Evolutionary conservation across 2,329 filamentous ascomycete genomes (phyloP), one percentile per base, ranked within the genome.

Genomic region (Lachnellula subtilissima): DNA sequence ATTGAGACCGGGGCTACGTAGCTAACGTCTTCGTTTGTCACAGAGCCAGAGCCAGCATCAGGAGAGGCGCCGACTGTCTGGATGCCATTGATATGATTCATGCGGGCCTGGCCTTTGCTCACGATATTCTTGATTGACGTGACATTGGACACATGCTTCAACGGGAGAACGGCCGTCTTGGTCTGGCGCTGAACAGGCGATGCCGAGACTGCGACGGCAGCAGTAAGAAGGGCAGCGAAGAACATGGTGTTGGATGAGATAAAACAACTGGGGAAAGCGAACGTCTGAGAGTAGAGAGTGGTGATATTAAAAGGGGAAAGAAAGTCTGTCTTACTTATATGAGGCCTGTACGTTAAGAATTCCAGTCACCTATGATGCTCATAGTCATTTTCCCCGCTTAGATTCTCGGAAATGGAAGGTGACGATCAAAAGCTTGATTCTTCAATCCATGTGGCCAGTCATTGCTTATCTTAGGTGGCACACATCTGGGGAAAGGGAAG

Each of bases 1-100:
- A 69, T 65, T 32, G 56, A 40, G 37, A 69, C 61, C 3, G 65
- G 61, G 51, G 66, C 65, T 39, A 67, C 52, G 42, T 69, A 67
- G 55, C 37, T 62, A 15, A 65, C 61, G 35, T 64, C 64, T 43
- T 67, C 63, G 54, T 67, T 67, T n/a, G 59, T 66, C 25, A 64
- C 61, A 19, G 63, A 56, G 54, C 65, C 65, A 50, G 64, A 65
- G 55, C 62, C 62, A 22, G 47, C 53, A 5, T 25, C 50, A 17
- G 50, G 32, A 17, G 28, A 39, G 23, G 37, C 17, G 32, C 36
- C 36, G 22, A 52, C 9, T 19, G 52, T 35, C 2, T 50, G 50
- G 22, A 55, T 55, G n/a, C 63, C 58, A 45, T 68, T 68, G 54
- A 67, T 55, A 22, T 54, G 54, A 45, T 55, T 52, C 45, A 68